These are phyloP conservation scores for Kwoniella bestiolae DNA, from an alignment of 768 basidiomycete genomes.

Conservation along the genomic window DNA sequence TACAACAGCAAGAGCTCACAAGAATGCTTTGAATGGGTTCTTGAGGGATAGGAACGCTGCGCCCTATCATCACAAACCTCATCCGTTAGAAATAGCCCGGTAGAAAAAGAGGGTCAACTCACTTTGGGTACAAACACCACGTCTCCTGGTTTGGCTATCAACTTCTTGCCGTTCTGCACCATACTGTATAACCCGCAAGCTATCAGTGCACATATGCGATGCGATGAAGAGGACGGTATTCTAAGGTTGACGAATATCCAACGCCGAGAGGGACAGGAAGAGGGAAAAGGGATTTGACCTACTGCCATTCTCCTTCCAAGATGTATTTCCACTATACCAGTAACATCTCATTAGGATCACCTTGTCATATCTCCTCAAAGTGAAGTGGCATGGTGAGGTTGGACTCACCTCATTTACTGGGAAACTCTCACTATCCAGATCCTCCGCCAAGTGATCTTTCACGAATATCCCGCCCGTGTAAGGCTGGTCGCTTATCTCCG, in stretches of 20 bases:
- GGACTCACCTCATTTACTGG: slow-evolving; percentile 10
- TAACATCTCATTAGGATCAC: background rate
- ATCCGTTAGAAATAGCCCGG: background rate
- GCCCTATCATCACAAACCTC: background rate
- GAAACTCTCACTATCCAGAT: slow-evolving; percentile 11
- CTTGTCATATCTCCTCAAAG: too few relatives aligned
- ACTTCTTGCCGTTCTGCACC: slow-evolving; percentile 10
- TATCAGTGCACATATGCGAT: background rate
- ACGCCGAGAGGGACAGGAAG: background rate
- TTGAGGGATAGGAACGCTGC: slow-evolving; percentile 9
- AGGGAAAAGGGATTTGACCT: background rate
- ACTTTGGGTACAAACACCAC: slow-evolving; percentile 10
- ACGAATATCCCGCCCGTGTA: slow-evolving; percentile 11
- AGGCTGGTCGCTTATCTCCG: slow-evolving; percentile 10
- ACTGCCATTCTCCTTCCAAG: slow-evolving; percentile 19
- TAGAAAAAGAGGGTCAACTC: background rate
- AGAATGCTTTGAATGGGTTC: slow-evolving; percentile 17
- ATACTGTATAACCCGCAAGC: background rate
- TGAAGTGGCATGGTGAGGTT: too few relatives aligned
- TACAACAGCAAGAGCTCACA: slow-evolving; percentile 1
- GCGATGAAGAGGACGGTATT: too few relatives aligned
- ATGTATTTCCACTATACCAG: slow-evolving; percentile 10
- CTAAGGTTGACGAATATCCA: background rate
- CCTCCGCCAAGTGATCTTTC: slow-evolving; percentile 9
- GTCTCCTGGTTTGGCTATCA: slow-evolving; percentile 11